Conservation (phyloP, 129 eudicot genomes). For the Tanacetum coccineum region DNA sequence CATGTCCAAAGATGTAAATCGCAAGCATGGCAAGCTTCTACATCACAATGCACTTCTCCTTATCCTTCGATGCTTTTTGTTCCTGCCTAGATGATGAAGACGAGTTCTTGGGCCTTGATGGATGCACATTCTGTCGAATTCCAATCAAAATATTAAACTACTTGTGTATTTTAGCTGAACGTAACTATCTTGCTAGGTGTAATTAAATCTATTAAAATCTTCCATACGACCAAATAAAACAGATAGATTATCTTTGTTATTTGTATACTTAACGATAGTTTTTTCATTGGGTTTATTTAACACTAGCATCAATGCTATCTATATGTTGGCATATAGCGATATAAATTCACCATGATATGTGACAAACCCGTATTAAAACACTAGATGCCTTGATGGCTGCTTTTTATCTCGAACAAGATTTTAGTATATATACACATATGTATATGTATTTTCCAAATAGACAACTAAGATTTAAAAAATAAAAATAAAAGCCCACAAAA, state of each 20-base stretch:
- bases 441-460: not conserved
- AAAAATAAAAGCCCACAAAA: not conserved
- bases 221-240: not conserved
- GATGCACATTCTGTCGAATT: constrained; percentile 44
- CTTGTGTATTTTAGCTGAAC: not conserved
- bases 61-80: constrained; percentile 48
- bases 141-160: constrained; percentile 6
- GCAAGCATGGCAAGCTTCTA: constrained; percentile 20
- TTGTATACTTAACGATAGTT: not conserved
- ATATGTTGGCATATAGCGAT: not conserved
- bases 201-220: not conserved
- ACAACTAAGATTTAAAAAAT: constrained; percentile 12
- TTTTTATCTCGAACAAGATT: constrained; percentile 3
- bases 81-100: constrained; percentile 56
- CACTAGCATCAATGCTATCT: not conserved
- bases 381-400: constrained; percentile 18
- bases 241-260: not conserved
- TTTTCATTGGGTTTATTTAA: not conserved
- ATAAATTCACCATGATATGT: not conserved
- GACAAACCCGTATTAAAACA: not conserved
- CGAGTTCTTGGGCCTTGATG: constrained; percentile 44
- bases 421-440: not conserved
- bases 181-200: not conserved
- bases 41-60: constrained; percentile 62
- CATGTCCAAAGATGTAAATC: constrained; percentile 15